Evolutionary conservation across 352 stramenopile genomes (phyloP).

Genomic region (Globisporangium cederbergense): DNA sequence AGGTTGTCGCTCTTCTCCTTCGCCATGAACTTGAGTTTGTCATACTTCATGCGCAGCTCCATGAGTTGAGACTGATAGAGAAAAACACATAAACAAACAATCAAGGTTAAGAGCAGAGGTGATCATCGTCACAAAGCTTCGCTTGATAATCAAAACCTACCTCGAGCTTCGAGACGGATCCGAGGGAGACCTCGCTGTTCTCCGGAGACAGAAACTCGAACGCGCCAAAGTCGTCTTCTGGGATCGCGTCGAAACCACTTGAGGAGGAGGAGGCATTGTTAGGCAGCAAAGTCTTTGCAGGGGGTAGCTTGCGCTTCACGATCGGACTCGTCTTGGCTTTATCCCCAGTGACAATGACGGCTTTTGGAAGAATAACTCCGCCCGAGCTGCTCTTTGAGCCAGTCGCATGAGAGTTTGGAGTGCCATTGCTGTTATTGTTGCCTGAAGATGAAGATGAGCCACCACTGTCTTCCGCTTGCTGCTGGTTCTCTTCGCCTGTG

Average conservation of each 20-base stretch:
- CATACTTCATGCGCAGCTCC: slow-evolving; percentile 67
- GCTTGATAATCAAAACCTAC: slow-evolving; percentile 18
- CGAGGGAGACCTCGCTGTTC: slow-evolving; percentile 42
- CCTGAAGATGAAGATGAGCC: not conserved
- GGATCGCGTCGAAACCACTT: slow-evolving; percentile 20
- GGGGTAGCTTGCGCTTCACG: slow-evolving; percentile 13
- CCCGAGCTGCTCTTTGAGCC: not conserved
- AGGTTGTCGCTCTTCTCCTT: slow-evolving; percentile 56
- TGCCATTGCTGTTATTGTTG: not conserved
- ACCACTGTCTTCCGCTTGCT: not conserved
- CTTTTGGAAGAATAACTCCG: slow-evolving; percentile 3
- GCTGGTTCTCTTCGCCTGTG: slow-evolving; percentile 4
- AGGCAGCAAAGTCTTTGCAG: slow-evolving; percentile 6
- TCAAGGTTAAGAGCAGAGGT: not conserved
- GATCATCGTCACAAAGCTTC: not conserved
- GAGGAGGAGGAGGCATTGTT: slow-evolving; percentile 1
- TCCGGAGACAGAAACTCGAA: slow-evolving; percentile 68
- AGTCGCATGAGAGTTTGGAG: not conserved
- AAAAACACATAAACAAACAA: slow-evolving; percentile 1
- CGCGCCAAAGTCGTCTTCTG: slow-evolving; percentile 40
- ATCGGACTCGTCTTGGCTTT: slow-evolving; percentile 12
- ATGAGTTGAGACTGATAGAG: slow-evolving; percentile 40
- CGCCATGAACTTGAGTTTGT: slow-evolving; percentile 66
- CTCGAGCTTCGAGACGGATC: slow-evolving; percentile 58
- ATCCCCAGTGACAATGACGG: not conserved